Percentiles rank a stretch among this genome's conserved stretches.
These are phyloP conservation scores for Aspergillus awamori DNA, from an alignment of 2,329 filamentous ascomycete species.

Conservation along the genomic window DNA sequence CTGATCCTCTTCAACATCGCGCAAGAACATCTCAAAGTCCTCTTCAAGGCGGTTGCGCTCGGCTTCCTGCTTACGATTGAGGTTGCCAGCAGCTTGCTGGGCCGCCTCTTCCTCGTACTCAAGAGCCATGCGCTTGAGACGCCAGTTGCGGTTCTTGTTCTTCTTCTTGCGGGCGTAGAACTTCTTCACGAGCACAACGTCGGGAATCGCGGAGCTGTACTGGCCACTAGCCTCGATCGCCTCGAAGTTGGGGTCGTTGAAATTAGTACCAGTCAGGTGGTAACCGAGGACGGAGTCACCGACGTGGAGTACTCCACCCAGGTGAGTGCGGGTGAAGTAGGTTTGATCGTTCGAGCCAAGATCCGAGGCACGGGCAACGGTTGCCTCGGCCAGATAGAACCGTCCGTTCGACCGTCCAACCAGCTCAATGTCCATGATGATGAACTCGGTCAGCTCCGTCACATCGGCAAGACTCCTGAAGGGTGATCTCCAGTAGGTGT, in stretches of 20 bases:
- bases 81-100: slow-evolving; percentile 47
- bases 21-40: slow-evolving; percentile 96
- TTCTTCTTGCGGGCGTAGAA: slow-evolving; percentile 86
- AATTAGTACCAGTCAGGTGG: slow-evolving; percentile 83
- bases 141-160: slow-evolving; percentile 83
- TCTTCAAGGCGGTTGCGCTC: slow-evolving; percentile 86
- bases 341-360: slow-evolving; percentile 82
- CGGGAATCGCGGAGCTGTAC: slow-evolving; percentile 78
- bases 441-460: slow-evolving; percentile 84
- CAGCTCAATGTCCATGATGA: slow-evolving; percentile 91
- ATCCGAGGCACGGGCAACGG: slow-evolving; percentile 83
- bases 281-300: slow-evolving; percentile 97
- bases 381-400: slow-evolving; percentile 82
- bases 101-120: slow-evolving; percentile 73
- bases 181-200: slow-evolving; percentile 96
- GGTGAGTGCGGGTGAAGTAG: slow-evolving; percentile 87
- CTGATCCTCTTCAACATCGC: slow-evolving; percentile 92
- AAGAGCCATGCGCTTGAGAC: slow-evolving; percentile 87
- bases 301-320: slow-evolving; percentile 80
- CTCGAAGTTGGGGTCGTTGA: slow-evolving; percentile 86
- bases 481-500: slow-evolving; percentile 87
- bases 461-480: slow-evolving; percentile 84
- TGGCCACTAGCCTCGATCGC: slow-evolving; percentile 76
- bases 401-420: slow-evolving; percentile 75
- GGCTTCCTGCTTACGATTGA: slow-evolving; percentile 53